Evolutionary conservation across 805 yeast genomes (phyloP), one percentile per base, ranked within the genome.

Genomic region (Monosporozyma aerobia): DNA sequence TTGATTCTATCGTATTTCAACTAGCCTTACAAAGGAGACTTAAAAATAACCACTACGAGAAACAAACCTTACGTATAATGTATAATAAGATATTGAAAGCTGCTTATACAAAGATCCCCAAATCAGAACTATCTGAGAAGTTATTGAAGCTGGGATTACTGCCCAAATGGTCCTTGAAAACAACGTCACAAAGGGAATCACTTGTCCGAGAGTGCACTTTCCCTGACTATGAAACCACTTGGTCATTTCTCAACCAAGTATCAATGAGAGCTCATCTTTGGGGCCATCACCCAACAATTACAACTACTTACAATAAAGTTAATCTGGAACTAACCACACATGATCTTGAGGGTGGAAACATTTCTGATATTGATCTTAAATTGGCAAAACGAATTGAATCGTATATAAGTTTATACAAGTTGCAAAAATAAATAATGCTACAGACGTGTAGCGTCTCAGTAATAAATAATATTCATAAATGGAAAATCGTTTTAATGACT

Each of bases 221-320:
- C 56, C 71, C 66, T 51, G 72, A 74, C 47, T 86, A 77, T 61
- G 81, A 80, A 54, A 75, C 75, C 44, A 82, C 92, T 0, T 83
- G 90, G 89, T 70, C 78, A 9, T 83, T 84, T 59, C 66, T 86
- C 19, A 81, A 78, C 29, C 73, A 74, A 47, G 75, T 85, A 1
- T 77, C 87, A 1, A 65, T 77, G 68, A 68, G 80, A 50, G 75
- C 86, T 0, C 85, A 83, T 61, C 59, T 73, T 1, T 64, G 69
- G 60, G 83, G 81, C 3, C 92, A 86, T 59, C 95, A 86, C 63
- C 92, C 94, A 0, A 81, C 81, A 0, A 78, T 86, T 11, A 73
- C 71, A 0, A 85, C 85, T 3, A 76, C 81, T 0, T 86, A 85
- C 60, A 86, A 80, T 55, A 68, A 71, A 32, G 85, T 85, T 1